These are phyloP conservation scores for Diutina neorugosa DNA, from an alignment of 1,139 yeast genomes.

Conservation along the genomic window DNA sequence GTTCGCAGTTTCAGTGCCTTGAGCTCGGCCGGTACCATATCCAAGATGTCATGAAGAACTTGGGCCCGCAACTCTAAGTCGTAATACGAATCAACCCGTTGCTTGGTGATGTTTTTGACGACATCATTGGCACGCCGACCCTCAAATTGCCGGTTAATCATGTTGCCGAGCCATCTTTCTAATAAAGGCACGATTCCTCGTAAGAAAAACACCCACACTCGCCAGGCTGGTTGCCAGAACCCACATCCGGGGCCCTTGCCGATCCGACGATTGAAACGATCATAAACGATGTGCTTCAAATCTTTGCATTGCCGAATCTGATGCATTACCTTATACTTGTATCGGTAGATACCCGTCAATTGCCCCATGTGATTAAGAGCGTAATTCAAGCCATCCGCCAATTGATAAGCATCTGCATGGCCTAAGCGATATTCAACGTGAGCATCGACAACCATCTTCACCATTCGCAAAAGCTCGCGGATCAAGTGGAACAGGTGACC, in stretches of 20 bases:
- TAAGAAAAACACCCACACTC: constrained; percentile 88
- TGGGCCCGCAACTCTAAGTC: constrained; percentile 90
- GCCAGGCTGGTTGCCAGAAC: constrained; percentile 99
- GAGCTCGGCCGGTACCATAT: constrained; percentile 93
- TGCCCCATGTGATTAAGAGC: constrained; percentile 90
- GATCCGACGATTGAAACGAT: constrained; percentile 64
- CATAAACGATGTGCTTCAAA: constrained; percentile 80
- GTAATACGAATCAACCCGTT: constrained; percentile 87
- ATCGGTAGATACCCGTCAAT: constrained; percentile 89
- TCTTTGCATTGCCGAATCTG: constrained; percentile 95
- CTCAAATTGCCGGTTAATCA: constrained; percentile 87
- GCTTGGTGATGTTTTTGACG: constrained; percentile 90
- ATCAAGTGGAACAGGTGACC: constrained; percentile 94
- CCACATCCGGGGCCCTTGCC: constrained; percentile 99
- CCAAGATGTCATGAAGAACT: constrained; percentile 90
- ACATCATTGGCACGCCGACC: constrained; percentile 89
- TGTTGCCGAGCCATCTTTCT: constrained; percentile 91
- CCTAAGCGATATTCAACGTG: constrained; percentile 89
- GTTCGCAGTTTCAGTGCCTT: constrained; percentile 81
- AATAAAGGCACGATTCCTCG: constrained; percentile 88
- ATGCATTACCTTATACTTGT: constrained; percentile 96
- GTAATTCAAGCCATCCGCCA: constrained; percentile 90
- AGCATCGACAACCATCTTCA: constrained; percentile 81
- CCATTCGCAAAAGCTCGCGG: constrained; percentile 73
- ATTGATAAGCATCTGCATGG: constrained; percentile 81